These are phyloP conservation scores for Mycena metata DNA, from an alignment of 768 basidiomycete species.

Conservation along the genomic window DNA sequence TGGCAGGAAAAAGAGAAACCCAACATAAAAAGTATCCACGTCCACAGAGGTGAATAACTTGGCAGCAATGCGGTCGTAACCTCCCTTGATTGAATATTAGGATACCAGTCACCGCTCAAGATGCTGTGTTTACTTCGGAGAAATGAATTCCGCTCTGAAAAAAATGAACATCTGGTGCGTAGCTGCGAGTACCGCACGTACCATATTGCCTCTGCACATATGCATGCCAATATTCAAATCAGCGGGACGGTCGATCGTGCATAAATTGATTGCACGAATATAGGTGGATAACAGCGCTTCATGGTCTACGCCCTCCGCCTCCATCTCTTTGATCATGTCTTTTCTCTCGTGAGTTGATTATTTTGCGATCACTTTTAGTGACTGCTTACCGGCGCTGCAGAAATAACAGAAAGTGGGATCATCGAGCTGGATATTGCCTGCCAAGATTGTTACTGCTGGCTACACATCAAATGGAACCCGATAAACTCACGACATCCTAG, in stretches of 20 bases:
- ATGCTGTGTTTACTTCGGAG: conserved; percentile 50
- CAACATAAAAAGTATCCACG: conserved; percentile 68
- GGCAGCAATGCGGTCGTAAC: conserved; percentile 66
- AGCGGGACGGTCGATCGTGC: conserved; percentile 63
- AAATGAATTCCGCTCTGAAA: conserved; percentile 63
- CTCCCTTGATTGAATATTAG: conserved; percentile 48
- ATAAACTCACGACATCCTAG: conserved; percentile 61
- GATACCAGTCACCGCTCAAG: neutral
- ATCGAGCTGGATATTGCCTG: conserved; percentile 67
- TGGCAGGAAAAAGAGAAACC: conserved; percentile 28
- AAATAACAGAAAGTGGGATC: conserved; percentile 74
- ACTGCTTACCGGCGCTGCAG: conserved; percentile 63
- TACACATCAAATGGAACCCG: neutral
- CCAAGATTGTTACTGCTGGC: conserved; percentile 39
- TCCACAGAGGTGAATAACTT: conserved; percentile 72
- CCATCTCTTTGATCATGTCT: conserved; percentile 65
- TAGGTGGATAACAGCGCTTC: conserved; percentile 77
- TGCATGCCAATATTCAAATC: conserved; percentile 71
- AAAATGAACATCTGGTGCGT: conserved; percentile 9
- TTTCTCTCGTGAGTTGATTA: neutral
- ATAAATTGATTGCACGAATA: conserved; percentile 73
- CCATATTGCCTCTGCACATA: conserved; percentile 70
- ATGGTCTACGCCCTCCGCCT: conserved; percentile 70
- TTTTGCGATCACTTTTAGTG: conserved; percentile 44
- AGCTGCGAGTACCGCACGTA: conserved; percentile 48